These are phyloP conservation scores for Quercus dentata DNA, from an alignment of 306 rosid species.

Conservation along the genomic window DNA sequence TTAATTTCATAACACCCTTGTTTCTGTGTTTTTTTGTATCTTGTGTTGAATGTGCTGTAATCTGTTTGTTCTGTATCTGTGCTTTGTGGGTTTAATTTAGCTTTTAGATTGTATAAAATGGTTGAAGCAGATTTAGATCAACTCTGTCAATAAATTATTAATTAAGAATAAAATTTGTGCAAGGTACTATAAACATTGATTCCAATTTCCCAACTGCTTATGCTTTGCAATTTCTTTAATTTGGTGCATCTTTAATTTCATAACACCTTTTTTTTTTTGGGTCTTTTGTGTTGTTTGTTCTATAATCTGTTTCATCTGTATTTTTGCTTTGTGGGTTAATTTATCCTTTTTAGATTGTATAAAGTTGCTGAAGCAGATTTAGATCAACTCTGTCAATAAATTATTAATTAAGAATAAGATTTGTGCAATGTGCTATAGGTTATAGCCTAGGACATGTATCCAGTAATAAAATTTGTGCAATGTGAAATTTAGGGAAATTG, in stretches of 20 bases:
- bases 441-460: no score
- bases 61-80: neutral
- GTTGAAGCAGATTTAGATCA: neutral
- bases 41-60: neutral
- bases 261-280: no score
- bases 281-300: neutral
- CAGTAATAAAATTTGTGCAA: no score
- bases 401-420: neutral
- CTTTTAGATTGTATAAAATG: neutral
- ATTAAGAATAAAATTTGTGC: neutral
- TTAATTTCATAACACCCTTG: neutral
- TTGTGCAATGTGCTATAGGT: neutral
- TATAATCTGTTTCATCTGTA: neutral
- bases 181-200: neutral
- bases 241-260: neutral
- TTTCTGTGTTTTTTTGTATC: neutral
- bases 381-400: neutral
- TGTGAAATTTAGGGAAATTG: neutral
- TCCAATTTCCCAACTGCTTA: neutral
- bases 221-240: neutral
- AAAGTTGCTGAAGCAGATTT: neutral
- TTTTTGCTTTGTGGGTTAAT: neutral
- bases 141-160: neutral
- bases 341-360: neutral
- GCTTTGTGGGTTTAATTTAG: neutral